Evolutionary conservation across 768 basidiomycete genomes (phyloP), one percentile per base, ranked within the genome.

Genomic region (Suillus clintonianus): DNA sequence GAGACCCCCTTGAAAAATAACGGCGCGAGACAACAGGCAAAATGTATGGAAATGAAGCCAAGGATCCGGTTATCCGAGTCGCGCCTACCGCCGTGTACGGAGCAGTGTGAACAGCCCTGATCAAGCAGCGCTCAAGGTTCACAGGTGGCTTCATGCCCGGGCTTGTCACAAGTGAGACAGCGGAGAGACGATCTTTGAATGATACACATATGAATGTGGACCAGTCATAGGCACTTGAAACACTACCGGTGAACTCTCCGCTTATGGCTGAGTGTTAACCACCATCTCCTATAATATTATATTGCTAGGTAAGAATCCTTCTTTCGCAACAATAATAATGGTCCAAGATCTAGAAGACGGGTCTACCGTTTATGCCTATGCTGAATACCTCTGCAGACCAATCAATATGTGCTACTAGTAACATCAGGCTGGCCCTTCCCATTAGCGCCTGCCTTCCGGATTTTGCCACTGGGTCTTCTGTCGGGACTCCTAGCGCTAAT

Each of bases 31-130:
- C 36, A 24, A 56, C 11, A 19, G 56, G 56, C 10, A 27, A 57
- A 57, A 39, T 41, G 41, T 5, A 41, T 57, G 24, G 56, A 57
- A 19, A 41, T 41, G 56, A 57, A 19, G 56, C 56, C 55, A 39
- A 39, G 55, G 22, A 57, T 24, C 55, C 55, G 39, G 56, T 41
- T 57, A 57, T 41, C 56, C 56, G 56, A 30, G 14, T 30, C 24
- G 56, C 8, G 39, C 37, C 41, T 27, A 41, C 17, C 14, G 48
- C 24, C 10, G 27, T 24, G 56, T 27, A 30, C 19, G 39, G 56
- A 41, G 24, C 39, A 6, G 36, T 19, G 24, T 57, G 56, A n/a
- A 41, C 17, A 57, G 56, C 56, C 56, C 56, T 57, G 24, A 30
- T 30, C 48, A 57, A 57, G 39, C 56, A 42, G 15, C 39, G 56